Conservation (phyloP, 306 rosid species). For the Castanea mollissima region DNA sequence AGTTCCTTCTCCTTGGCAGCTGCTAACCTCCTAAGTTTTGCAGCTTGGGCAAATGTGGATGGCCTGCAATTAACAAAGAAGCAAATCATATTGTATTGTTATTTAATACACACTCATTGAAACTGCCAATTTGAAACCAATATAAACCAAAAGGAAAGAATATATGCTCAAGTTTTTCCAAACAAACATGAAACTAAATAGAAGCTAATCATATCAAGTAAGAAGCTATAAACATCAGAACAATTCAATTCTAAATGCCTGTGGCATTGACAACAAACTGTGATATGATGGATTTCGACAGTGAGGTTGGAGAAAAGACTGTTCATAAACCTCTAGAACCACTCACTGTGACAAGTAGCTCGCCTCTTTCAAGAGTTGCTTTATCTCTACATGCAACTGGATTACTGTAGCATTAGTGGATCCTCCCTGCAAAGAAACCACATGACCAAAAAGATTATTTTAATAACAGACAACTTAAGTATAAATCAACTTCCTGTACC, state of each 20-base stretch:
- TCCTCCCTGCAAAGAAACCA: conserved; percentile 43
- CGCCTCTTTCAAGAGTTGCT: conserved; percentile 72
- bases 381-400: conserved; percentile 62
- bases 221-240: not conserved
- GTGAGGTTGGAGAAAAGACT: not conserved
- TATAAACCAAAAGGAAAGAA: not conserved
- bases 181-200: not conserved
- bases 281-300: not conserved
- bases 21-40: conserved; percentile 76
- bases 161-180: not conserved
- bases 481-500: not conserved
- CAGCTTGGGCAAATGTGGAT: conserved; percentile 88
- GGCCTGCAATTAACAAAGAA: conserved; percentile 51
- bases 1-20: conserved; percentile 88
- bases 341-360: conserved; percentile 79
- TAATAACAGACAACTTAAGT: conserved; percentile 1
- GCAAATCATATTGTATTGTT: not conserved
- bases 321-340: conserved; percentile 1
- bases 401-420: conserved; percentile 36
- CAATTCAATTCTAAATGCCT: not conserved
- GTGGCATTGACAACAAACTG: not conserved
- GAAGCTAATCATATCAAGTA: conserved; percentile 2
- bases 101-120: conserved; percentile 9
- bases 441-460: not conserved
- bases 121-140: not conserved